These are phyloP conservation scores for Yarrowia sp. DNA, from an alignment of 805 yeast species.

Conservation along the genomic window DNA sequence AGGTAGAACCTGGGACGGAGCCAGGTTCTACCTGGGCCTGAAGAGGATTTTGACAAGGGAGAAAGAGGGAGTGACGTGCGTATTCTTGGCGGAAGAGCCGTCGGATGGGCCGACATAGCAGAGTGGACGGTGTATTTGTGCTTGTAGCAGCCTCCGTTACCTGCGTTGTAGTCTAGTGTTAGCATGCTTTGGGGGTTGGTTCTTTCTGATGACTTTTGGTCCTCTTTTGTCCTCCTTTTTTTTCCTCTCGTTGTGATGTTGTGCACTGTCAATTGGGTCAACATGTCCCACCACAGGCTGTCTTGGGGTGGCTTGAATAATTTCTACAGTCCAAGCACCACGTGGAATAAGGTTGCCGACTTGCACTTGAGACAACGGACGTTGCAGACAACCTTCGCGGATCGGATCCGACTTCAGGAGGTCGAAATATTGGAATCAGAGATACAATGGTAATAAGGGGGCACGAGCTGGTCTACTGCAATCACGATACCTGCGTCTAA, in stretches of 20 bases:
- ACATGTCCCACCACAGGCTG: neutral
- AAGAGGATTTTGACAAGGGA: neutral
- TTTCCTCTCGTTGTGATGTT: neutral
- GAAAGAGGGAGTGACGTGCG: neutral
- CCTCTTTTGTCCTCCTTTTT: neutral
- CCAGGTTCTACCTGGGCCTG: constrained; percentile 12
- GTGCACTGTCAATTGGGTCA: neutral
- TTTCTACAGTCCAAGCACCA: neutral
- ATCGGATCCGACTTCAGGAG: constrained; percentile 6
- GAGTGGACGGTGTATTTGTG: too few relatives aligned
- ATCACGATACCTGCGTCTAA: too few relatives aligned
- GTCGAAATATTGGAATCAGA: neutral
- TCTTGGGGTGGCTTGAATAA: neutral
- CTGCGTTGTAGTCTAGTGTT: too few relatives aligned
- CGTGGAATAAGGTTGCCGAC: constrained; percentile 10
- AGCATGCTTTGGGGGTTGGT: too few relatives aligned
- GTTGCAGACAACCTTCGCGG: constrained; percentile 6
- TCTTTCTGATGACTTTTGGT: too few relatives aligned
- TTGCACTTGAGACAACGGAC: neutral
- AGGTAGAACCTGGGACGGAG: constrained; percentile 33
- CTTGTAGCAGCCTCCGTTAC: too few relatives aligned
- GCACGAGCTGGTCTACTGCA: too few relatives aligned
- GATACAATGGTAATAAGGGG: neutral
- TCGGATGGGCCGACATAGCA: neutral
- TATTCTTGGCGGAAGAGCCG: neutral